Evolutionary conservation across 345 rosid species (phyloP).

Genomic region (Eucalyptus grandis): DNA sequence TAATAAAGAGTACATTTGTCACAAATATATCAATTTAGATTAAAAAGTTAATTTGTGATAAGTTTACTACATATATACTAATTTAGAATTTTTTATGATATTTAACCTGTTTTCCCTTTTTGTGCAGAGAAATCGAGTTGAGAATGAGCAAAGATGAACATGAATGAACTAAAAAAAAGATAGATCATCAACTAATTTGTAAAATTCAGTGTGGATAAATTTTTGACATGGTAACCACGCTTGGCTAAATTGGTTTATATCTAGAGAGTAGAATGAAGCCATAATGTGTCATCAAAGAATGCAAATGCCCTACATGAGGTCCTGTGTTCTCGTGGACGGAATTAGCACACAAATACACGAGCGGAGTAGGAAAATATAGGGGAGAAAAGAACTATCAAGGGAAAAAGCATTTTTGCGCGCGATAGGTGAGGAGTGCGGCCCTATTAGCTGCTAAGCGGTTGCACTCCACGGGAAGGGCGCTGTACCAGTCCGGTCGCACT

Average conservation of each 20-base stretch:
- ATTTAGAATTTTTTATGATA: rapidly evolving
- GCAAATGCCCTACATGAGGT: background rate
- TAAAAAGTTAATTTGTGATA: no score
- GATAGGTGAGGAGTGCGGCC: background rate
- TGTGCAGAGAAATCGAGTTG: background rate
- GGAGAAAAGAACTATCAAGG: background rate
- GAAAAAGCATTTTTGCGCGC: background rate
- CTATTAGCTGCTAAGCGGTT: background rate
- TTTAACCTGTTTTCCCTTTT: background rate
- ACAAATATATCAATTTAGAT: rapidly evolving
- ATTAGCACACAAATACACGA: background rate
- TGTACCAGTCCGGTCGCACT: background rate
- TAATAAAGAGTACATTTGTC: rapidly evolving
- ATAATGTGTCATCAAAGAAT: background rate
- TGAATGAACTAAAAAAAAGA: background rate
- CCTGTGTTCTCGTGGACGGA: background rate
- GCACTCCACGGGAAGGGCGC: background rate
- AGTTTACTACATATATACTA: no score
- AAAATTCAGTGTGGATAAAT: background rate
- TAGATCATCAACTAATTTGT: background rate
- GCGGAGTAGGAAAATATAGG: background rate
- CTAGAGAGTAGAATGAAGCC: background rate
- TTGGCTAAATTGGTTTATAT: background rate
- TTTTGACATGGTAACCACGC: background rate
- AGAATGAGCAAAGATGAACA: background rate